Base-by-base conservation (phyloP, 2,329 filamentous ascomycete genomes). In the Hymenoscyphus albidus region DNA sequence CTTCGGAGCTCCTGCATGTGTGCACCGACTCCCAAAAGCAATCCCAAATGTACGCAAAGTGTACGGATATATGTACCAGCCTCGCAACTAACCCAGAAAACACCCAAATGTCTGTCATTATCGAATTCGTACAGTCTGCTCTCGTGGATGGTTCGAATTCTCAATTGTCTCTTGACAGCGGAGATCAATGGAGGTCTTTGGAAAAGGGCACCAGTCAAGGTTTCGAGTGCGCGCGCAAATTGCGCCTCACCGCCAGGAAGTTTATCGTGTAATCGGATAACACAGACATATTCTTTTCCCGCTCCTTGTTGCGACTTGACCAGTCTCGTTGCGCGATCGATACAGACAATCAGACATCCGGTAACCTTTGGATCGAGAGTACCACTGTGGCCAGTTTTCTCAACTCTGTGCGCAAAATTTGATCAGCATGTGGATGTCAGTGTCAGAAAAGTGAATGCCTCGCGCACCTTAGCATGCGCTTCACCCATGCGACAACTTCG, bases 41-140 rank as follows among this genome's bases (percentile, higher is more conserved):
- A 80, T 78, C 92, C 91, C 72, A 99, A 79, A 81, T 98, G 95
- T 55, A 98, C 94, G 80, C 95, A 98, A 58, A 99, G 88, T 44
- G 95, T 99, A 83, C 95, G 91, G 78, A 99, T 98, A 80, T 99
- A 99, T 69, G 95, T 99, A 78, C 95, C 95, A 64, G 93, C 95
- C 81, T 99, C 95, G 80, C 95, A 99, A 80, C 92, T 96, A 73
- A 98, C 95, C 94, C 95, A 98, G 86, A 99, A 99, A 64, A 98
- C 94, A 79, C 91, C 95, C 44, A 99, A 86, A 78, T 98, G 93
- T 74, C 95, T 89, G 75, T 98, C 94, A 77, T 99, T 98, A 83
- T 99, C 95, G 77, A 98, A 99, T 82, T 99, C 95, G 77, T 92
- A 87, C 63, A 98, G 84, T 82, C 96, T 96, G 86, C 90, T 96